Conservation (phyloP, 2,329 filamentous ascomycete genomes). For the Claviceps africana region DNA sequence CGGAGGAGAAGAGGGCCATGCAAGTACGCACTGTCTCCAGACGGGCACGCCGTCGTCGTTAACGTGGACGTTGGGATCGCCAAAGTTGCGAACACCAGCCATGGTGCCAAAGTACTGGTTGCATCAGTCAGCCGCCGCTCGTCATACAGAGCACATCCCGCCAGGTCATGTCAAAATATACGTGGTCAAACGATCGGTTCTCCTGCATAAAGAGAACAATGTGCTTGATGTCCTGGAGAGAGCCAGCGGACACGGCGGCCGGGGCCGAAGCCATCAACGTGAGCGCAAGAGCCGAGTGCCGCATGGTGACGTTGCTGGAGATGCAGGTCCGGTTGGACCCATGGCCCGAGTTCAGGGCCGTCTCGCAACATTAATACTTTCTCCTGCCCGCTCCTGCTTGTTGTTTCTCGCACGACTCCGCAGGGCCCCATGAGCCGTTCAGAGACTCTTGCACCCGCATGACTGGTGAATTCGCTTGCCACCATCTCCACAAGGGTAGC, state of each 20-base stretch:
- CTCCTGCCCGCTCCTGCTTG: background rate
- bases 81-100: conserved; percentile 41
- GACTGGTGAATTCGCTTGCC: background rate
- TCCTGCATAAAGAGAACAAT: conserved; percentile 45
- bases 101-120: conserved; percentile 39
- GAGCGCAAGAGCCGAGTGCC: background rate
- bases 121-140: background rate
- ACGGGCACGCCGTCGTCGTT: conserved; percentile 27
- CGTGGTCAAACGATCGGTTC: conserved; percentile 20
- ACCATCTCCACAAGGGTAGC: background rate
- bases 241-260: conserved; percentile 17
- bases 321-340: background rate
- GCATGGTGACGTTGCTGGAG: background rate
- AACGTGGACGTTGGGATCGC: conserved; percentile 23
- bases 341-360: background rate
- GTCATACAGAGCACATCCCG: background rate
- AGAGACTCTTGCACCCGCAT: background rate
- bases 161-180: conserved; percentile 6
- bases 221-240: conserved; percentile 38
- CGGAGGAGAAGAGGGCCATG: background rate
- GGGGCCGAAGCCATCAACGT: conserved; percentile 10
- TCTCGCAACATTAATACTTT: background rate
- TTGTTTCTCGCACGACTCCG: background rate
- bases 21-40: conserved; percentile 31
- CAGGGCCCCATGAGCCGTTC: background rate